Base-by-base conservation (phyloP, 192 early-diverging fungal genomes). In the Coemansia sp. region DNA sequence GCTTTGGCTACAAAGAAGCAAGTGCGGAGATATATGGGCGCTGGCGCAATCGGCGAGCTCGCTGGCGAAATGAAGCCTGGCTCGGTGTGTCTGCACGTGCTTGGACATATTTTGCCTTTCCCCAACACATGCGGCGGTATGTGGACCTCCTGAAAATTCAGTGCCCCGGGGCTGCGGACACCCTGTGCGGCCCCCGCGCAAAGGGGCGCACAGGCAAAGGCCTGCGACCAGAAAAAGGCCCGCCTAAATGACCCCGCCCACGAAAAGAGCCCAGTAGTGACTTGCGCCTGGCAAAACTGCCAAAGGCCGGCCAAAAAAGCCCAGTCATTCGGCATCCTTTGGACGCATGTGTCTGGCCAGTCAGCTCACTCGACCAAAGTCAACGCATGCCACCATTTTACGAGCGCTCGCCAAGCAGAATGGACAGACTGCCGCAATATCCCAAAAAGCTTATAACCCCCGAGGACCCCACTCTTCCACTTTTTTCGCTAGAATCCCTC, bases 401-500 rank as follows among this genome's bases (percentile, higher is more conserved):
- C 17, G 45, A 27, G 32, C 12, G 23, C 32, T 62, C 35, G 22
- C 38, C 2, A 11, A 35, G 41, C 41, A 45, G 41, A 45, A 19
- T 19, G 41, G 57, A 37, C 17, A 41, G 57, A 58, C 29, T 38
- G 57, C 10, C 21, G 21, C 19, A 24, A 32, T n/a, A 32, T 24
- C 29, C 59, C 60, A 3, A 50, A 62, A 62, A 32, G 60, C 60
- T 62, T 62, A 52, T 62, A 62, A 62, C 35, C 35, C 49, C 49
- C 32, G 48, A n/a, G 29, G 14, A 23, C 48, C 60, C 60, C 60
- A 32, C 60, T 49, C 60, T 52, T 62, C 60, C 60, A 37, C 50
- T 21, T 61, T 58, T 41, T 32, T 60, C 38, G 25, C 37, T 10
- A 43, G 35, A 39, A 51, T 43, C 32, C 45, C 32, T 17, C 14